Evolutionary conservation across 2,329 filamentous ascomycete species (phyloP).

Genomic region (Ascochyta rabiei): DNA sequence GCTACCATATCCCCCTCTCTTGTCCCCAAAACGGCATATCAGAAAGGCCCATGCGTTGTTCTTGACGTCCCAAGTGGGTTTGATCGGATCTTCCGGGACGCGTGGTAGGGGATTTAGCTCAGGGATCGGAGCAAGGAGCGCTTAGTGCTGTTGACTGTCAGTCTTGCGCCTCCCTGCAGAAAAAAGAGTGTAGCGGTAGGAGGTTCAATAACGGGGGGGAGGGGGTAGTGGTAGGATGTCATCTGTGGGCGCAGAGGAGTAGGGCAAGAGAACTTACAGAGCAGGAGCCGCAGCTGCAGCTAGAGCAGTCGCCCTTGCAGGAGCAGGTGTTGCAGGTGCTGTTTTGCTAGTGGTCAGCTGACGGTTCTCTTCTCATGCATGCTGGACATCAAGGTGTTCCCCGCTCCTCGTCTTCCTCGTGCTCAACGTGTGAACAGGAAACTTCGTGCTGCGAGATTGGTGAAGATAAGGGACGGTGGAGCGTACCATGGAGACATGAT

Average conservation of each 20-base stretch:
- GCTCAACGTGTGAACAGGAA: background rate
- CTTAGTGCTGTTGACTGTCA: constrained; percentile 17
- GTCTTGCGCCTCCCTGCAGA: background rate
- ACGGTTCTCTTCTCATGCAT: constrained; percentile 4
- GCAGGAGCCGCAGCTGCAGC: constrained; percentile 42
- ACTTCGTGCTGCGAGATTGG: background rate
- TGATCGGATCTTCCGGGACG: constrained; percentile 4
- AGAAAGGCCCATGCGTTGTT: constrained; percentile 5
- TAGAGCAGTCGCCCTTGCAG: constrained; percentile 41
- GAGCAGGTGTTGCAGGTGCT: constrained; percentile 39
- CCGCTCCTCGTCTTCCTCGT: background rate
- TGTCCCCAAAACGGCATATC: background rate
- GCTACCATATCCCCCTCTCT: constrained; percentile 1
- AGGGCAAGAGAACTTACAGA: constrained; percentile 14
- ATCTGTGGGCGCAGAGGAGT: background rate
- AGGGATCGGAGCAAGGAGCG: background rate
- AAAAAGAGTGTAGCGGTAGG: no score
- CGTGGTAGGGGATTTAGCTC: background rate
- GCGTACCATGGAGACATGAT: constrained; percentile 38
- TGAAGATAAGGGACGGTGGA: background rate
- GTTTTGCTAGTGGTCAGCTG: constrained; percentile 4
- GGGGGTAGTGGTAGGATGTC: background rate
- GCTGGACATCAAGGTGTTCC: constrained; percentile 28
- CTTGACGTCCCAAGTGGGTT: constrained; percentile 7
- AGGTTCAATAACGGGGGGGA: background rate